These are phyloP conservation scores for Kluyveromyces sp. DNA, from an alignment of 1,139 yeast species.

Conservation along the genomic window DNA sequence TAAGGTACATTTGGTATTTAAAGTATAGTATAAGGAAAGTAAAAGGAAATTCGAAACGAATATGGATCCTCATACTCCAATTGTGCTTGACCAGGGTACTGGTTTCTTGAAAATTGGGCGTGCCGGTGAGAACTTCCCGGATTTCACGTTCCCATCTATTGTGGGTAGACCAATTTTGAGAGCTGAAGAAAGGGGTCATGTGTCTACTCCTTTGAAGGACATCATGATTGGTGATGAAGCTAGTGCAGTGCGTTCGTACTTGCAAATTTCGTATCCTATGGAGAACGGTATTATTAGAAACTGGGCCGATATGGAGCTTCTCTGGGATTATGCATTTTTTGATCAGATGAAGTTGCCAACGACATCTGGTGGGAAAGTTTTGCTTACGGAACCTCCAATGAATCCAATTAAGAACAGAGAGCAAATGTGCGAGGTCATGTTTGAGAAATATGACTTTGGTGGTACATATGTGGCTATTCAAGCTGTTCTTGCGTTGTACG, in stretches of 20 bases:
- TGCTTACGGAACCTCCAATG: constrained; percentile 96
- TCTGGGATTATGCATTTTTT: constrained; percentile 97
- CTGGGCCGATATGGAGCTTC: constrained; percentile 98
- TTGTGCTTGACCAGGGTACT: constrained; percentile 93
- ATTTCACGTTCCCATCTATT: constrained; percentile 94
- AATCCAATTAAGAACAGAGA: constrained; percentile 84
- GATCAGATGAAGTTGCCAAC: constrained; percentile 76
- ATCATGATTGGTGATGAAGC: constrained; percentile 99
- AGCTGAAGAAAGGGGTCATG: constrained; percentile 84
- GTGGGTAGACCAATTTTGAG: constrained; percentile 96
- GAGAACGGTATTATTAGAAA: constrained; percentile 95
- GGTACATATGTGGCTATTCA: constrained; percentile 98
- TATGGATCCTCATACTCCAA: constrained; percentile 31
- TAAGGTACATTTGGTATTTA: not conserved
- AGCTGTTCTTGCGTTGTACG: constrained; percentile 93
- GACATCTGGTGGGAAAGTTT: constrained; percentile 68
- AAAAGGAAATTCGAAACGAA: not conserved
- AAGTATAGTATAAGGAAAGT: not conserved
- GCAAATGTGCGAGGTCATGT: constrained; percentile 94
- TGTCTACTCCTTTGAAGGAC: constrained; percentile 51
- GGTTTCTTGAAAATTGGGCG: constrained; percentile 94
- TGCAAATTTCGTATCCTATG: constrained; percentile 94
- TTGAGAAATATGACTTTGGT: constrained; percentile 89
- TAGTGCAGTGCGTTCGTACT: constrained; percentile 76
- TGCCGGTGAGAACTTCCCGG: constrained; percentile 96